Base-by-base conservation (phyloP, 2,329 filamentous ascomycete genomes). In the Aspergillus transmontanensis region DNA sequence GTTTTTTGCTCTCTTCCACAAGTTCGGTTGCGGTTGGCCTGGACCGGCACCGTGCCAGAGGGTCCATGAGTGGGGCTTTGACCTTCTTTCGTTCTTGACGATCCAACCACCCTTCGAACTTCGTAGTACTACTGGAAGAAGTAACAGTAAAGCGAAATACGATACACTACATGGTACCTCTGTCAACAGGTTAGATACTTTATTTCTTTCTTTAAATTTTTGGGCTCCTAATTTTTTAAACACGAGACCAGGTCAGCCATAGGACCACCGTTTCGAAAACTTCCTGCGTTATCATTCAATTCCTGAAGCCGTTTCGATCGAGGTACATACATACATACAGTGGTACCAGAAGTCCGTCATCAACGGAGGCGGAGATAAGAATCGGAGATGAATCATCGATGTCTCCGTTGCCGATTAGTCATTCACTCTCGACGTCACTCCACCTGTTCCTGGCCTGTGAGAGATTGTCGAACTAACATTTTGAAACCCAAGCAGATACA, bases 321-420 rank as follows among this genome's bases (percentile, higher is more conserved):
- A 16, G 34, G 14, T 6, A 36, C 34, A 36, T 36, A 32, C 34
- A 36, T 36, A 32, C 30, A 32, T 32, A 32, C 30, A 32, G 30
- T 32, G 30, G 30, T 32, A 36, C 34, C 12, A 16, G 34, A 36
- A 36, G 26, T 26, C 6, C 16, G 48, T 53, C 58, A 59, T 59
- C 58, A 50, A 16, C 21, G 16, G 26, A 16, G 39, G n/a, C 62
- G 62, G 59, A 61, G 62, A 64, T 64, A 64, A 64, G 58, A 30
- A 50, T 23, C 32, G 46, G 48, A 19, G 21, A 26, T 39, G 46
- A 50, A 50, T 50, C 46, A 32, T 53, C 32, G 32, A 39, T 41
- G 59, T 59, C 46, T 61, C 48, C 59, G 54, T 39, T 36, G 30
- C 41, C 59, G 59, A 58, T 64, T 59, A 64, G 62, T 64, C 62